Conservation (phyloP, 139 green algal genomes). For the Picochlorum sp. region DNA sequence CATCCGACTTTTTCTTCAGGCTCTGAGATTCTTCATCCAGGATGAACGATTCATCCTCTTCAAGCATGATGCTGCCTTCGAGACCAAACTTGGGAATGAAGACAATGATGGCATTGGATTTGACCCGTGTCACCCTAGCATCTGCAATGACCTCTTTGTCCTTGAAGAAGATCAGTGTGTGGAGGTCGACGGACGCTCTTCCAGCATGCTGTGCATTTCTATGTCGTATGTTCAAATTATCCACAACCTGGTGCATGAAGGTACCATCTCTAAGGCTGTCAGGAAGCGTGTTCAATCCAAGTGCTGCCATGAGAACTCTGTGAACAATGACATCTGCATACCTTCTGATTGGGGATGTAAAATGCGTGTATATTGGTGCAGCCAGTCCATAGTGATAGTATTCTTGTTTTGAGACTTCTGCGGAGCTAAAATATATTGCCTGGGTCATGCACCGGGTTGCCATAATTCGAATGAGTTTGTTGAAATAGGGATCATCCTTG, state of each 20-base stretch:
- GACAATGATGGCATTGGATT: constrained; percentile 81
- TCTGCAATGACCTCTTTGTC: constrained; percentile 47
- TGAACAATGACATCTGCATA: constrained; percentile 93
- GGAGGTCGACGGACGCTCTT: constrained; percentile 82
- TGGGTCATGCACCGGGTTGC: constrained; percentile 96
- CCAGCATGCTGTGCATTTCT: constrained; percentile 88
- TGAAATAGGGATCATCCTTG: constrained; percentile 87
- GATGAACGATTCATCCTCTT: background rate
- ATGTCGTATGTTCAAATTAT: constrained; percentile 88
- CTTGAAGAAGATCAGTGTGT: constrained; percentile 97
- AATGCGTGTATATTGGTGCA: constrained; percentile 91
- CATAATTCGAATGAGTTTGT: constrained; percentile 95
- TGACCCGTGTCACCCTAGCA: constrained; percentile 52
- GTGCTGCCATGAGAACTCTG: constrained; percentile 68
- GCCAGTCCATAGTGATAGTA: constrained; percentile 91
- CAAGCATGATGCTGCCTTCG: constrained; percentile 76
- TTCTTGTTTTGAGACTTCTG: constrained; percentile 37
- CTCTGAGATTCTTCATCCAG: constrained; percentile 31
- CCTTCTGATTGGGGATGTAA: constrained; percentile 90
- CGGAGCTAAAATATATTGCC: constrained; percentile 72
- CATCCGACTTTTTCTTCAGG: constrained; percentile 15
- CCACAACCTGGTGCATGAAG: constrained; percentile 43
- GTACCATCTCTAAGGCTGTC: constrained; percentile 35
- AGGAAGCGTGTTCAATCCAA: constrained; percentile 65
- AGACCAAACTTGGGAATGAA: constrained; percentile 98